Evolutionary conservation across 1,284 basidiomycete genomes (phyloP).

Genomic region (Termitomyces sp.): DNA sequence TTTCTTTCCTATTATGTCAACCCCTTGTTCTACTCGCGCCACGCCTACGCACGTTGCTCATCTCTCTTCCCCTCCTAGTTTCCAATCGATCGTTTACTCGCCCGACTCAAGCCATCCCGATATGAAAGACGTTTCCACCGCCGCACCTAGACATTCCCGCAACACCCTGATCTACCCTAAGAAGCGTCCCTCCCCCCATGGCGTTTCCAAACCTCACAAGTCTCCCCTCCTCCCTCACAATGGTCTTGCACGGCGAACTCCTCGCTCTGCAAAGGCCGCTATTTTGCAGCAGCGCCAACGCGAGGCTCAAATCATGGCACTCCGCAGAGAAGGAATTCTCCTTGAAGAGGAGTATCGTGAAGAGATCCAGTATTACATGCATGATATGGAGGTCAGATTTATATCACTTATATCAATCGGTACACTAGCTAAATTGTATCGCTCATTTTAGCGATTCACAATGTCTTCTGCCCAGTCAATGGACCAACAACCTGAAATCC

Average conservation of each 20-base stretch:
- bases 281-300: constrained; percentile 61
- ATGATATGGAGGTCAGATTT: constrained; percentile 89
- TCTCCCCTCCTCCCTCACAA: constrained; percentile 47
- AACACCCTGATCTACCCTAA: constrained; percentile 64
- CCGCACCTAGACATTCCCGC: constrained; percentile 55
- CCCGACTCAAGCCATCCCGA: constrained; percentile 36
- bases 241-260: constrained; percentile 49
- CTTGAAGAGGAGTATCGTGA: constrained; percentile 94
- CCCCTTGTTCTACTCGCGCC: constrained; percentile 8
- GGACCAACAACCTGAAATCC: constrained; percentile 97
- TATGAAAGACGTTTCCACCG: constrained; percentile 72
- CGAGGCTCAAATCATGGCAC: constrained; percentile 58
- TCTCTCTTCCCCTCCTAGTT: constrained; percentile 30
- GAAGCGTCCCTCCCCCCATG: constrained; percentile 77
- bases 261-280: constrained; percentile 57
- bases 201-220: constrained; percentile 61
- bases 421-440: constrained; percentile 12
- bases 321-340: constrained; percentile 64
- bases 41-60: constrained; percentile 14
- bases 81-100: constrained; percentile 36
- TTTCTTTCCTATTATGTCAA: constrained; percentile 12
- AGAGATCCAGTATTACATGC: constrained; percentile 92
- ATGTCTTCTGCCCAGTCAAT: constrained; percentile 90
- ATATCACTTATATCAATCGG: constrained; percentile 4
- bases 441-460: constrained; percentile 61